Base-by-base conservation (phyloP, 2,329 filamentous ascomycete genomes). In the Aaosphaeria arxii region DNA sequence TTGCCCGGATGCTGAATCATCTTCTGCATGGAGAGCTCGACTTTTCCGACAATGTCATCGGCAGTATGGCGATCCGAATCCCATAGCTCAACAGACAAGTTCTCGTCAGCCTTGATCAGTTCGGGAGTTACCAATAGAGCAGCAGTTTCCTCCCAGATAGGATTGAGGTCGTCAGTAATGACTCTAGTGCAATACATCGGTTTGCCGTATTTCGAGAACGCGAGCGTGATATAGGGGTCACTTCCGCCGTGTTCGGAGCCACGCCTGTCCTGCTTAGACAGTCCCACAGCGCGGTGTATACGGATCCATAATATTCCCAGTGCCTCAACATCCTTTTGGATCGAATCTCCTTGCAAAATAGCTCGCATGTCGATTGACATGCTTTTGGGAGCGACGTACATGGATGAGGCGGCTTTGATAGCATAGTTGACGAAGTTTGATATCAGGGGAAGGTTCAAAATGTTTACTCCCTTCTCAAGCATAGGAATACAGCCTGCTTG, bases 401-500 rank as follows among this genome's bases (percentile, higher is more conserved):
- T 60, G 62, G 28, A 6, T 5, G 4, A 87, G 0, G 91, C 90
- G 0, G 94, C 85, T 35, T 85, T 85, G 59, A 97, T 95, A 5
- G 92, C 90, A 74, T 91, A 96, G 71, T 96, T 96, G 70, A 96
- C 92, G 64, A 99, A 97, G 61, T 95, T 95, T 11, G 89, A 95
- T 59, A 97, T 96, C 35, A 97, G 71, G 0, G 92, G 92, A 7
- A 97, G 75, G 58, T 97, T 96, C 29, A 97, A 76, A 41, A 97
- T 84, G 58, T 97, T 97, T 51, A 95, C 85, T 2, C 91, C 92
- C 55, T 84, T 87, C 66, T 94, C 84, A n/a, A 96, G 71, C 86
- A 97, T 94, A 0, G 94, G 94, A 11, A 91, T 86, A 64, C 92
- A 97, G 1, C 90, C 89, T 11, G 91, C 92, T 61, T 87, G 82